phyloP scores from a whole-genome alignment of 1,139 yeast species.

The Arxiozyma bovina region DNA sequence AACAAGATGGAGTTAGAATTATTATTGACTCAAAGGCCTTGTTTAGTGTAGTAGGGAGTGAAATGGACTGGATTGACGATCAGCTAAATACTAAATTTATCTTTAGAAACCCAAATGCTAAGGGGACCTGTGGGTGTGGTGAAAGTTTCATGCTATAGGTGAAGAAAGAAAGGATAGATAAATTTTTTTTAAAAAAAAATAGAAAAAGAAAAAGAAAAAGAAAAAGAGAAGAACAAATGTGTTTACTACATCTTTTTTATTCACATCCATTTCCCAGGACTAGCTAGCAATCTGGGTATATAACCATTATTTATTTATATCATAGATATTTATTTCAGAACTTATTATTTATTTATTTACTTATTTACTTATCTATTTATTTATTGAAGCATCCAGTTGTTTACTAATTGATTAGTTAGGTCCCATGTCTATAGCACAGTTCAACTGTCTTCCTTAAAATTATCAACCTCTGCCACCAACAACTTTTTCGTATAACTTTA shows the following conservation, averaged over 20 bases:
- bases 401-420: too few relatives aligned
- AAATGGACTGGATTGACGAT: conserved; percentile 98
- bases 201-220: not conserved
- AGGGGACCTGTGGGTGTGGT: conserved; percentile 98
- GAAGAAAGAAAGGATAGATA: not conserved
- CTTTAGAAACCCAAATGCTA: conserved; percentile 89
- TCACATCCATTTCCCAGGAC: not conserved
- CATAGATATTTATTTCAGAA: not conserved
- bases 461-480: not conserved
- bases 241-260: too few relatives aligned
- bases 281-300: not conserved
- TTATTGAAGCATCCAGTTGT: too few relatives aligned
- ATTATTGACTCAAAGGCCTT: conserved; percentile 91
- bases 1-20: conserved; percentile 88
- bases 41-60: conserved; percentile 90
- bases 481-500: not conserved
- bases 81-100: conserved; percentile 82
- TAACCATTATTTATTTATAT: not conserved
- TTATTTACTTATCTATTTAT: not conserved
- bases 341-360: conserved; percentile 8
- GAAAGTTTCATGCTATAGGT: conserved; percentile 87
- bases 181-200: too few relatives aligned
- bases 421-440: not conserved
- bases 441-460: too few relatives aligned
- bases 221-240: not conserved